Base-by-base conservation (phyloP, 176 grass and related monocot genomes). In the Eragrostis nindensis region DNA sequence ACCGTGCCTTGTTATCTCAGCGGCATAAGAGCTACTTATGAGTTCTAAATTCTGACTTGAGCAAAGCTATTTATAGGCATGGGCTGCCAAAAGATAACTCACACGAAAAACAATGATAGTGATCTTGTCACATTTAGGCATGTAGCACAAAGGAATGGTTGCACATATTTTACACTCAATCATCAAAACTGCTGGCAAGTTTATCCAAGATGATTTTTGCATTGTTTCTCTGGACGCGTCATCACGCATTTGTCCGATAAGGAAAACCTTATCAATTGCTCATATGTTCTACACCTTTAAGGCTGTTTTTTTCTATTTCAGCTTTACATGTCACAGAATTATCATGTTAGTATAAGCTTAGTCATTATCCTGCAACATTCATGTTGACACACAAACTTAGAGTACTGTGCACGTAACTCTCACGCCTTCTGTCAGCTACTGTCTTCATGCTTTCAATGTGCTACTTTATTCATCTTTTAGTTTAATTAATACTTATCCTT, bases 31-130 rank as follows among this genome's bases (percentile, higher is more conserved):
- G 21, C 18, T 21, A 41, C 27, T 82, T 46, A 27, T 77, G 45
- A 9, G 21, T 77, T 36, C 32, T 36, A 18, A 55, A n/a, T 55
- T 64, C 25, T 64, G 59, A 39, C 5, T 9, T 45, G 11, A 38
- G 45, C 16, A 65, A 55, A 21, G 19, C 13, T 82, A 77, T 71
- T 87, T 87, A 19, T 64, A 70, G 65, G 15, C 10, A 1, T 77
- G 16, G 19, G 53, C n/a, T n/a, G 32, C 53, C 54, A 75, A 59
- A 74, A 75, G 29, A 68, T 68, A 79, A 49, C 7, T 32, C n/a
- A 43, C 8, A 40, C 8, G 63, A 10, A 52, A 80, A 38, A 22
- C 59, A 80, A 86, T 61, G 53, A 45, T 63, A 66, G n/a, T n/a
- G n/a, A n/a, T n/a, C n/a, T n/a, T n/a, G n/a, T 40, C 72, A 1